These are phyloP conservation scores for Aspergillus hancockii DNA, from an alignment of 495 filamentous ascomycete genomes.

Conservation along the genomic window DNA sequence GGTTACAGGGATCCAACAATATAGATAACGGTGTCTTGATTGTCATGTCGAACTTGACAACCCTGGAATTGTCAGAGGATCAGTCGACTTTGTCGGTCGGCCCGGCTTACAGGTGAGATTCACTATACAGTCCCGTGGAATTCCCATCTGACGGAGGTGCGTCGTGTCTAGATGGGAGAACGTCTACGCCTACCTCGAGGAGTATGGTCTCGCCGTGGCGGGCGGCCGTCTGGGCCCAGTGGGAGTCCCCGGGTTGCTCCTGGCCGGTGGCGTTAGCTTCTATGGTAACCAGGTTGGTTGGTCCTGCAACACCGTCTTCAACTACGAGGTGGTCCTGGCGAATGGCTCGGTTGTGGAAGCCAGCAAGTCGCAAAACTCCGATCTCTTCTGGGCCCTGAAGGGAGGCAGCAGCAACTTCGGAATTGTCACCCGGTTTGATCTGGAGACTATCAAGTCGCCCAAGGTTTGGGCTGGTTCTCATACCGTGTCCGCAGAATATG, in stretches of 20 bases:
- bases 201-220: constrained; percentile 46
- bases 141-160: constrained; percentile 27
- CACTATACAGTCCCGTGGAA: constrained; percentile 25
- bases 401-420: constrained; percentile 59
- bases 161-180: constrained; percentile 48
- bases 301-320: constrained; percentile 50
- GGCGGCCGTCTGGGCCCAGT: constrained; percentile 57
- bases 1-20: constrained; percentile 37
- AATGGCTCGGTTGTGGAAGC: constrained; percentile 57
- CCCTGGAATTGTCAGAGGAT: constrained; percentile 27
- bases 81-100: constrained; percentile 32
- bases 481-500: constrained; percentile 30
- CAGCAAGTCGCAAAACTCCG: constrained; percentile 48
- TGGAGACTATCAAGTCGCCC: constrained; percentile 50
- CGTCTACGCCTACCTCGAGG: constrained; percentile 51
- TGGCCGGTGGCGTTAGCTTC: constrained; percentile 57
- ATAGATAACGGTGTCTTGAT: constrained; percentile 57
- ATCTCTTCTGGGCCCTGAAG: constrained; percentile 63
- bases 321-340: constrained; percentile 62
- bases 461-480: constrained; percentile 47
- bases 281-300: constrained; percentile 49
- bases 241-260: constrained; percentile 48
- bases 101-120: constrained; percentile 28
- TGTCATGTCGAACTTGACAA: constrained; percentile 51
- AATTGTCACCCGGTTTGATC: constrained; percentile 50